phyloP scores from a whole-genome alignment of 805 yeast genomes.

The Barnettozyma sp. region DNA sequence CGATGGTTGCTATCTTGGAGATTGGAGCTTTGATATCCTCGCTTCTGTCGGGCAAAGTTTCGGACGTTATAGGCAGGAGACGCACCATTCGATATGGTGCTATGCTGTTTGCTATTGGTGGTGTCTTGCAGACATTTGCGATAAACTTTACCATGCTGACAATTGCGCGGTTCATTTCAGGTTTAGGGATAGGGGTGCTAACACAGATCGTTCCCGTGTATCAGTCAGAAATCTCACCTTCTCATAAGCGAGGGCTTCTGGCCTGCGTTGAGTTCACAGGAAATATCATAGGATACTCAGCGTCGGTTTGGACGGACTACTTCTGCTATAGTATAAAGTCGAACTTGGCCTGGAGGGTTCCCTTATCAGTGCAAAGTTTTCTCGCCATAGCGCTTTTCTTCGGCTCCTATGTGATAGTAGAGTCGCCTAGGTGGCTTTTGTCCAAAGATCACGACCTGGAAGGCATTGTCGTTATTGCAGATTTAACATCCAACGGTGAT shows the following conservation, averaged over 20 bases:
- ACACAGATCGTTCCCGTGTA: conserved; percentile 83
- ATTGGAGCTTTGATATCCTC: conserved; percentile 82
- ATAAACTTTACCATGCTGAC: conserved; percentile 48
- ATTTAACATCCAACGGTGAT: conserved; percentile 73
- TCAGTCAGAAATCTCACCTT: conserved; percentile 84
- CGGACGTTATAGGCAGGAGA: conserved; percentile 75
- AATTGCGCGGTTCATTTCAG: conserved; percentile 71
- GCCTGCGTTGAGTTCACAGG: conserved; percentile 89
- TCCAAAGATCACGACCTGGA: conserved; percentile 76
- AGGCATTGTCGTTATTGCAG: conserved; percentile 80
- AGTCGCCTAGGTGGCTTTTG: conserved; percentile 85
- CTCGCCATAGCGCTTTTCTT: conserved; percentile 61
- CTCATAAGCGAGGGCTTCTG: conserved; percentile 75
- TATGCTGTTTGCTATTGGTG: conserved; percentile 69
- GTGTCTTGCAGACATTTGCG: conserved; percentile 62
- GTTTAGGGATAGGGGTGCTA: conserved; percentile 81
- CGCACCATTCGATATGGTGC: conserved; percentile 79
- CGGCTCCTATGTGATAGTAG: conserved; percentile 78
- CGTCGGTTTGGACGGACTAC: conserved; percentile 86
- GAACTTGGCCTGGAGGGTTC: conserved; percentile 69
- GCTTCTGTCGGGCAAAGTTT: conserved; percentile 66
- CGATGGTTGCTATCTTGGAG: conserved; percentile 83
- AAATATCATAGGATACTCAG: conserved; percentile 71
- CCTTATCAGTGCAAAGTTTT: conserved; percentile 66
- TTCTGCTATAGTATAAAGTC: conserved; percentile 57